A percentile compares a stretch with the other conserved stretches of the same genome.
Evolutionary conservation across 345 rosid species (phyloP).

Genomic region (Salix purpurea): DNA sequence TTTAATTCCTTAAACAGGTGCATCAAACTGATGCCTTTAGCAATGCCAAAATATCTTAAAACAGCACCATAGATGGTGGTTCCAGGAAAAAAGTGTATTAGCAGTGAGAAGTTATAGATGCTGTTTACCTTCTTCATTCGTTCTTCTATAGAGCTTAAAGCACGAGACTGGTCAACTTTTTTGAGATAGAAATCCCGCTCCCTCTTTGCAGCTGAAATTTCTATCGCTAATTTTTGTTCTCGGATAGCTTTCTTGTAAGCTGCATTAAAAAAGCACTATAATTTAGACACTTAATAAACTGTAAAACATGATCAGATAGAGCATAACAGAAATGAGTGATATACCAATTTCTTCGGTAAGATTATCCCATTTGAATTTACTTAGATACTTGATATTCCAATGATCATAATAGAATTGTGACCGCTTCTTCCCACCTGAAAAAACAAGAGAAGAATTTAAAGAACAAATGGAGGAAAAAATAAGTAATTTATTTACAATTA

Average conservation of each 20-base stretch:
- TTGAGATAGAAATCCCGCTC: constrained; percentile 81
- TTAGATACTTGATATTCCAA: constrained; percentile 94
- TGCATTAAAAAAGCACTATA: constrained; percentile 31
- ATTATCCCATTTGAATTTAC: constrained; percentile 96
- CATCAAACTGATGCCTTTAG: too few relatives aligned
- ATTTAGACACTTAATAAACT: constrained; percentile 14
- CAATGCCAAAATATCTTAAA: too few relatives aligned
- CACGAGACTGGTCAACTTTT: constrained; percentile 70
- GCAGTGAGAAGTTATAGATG: not conserved
- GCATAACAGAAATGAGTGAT: constrained; percentile 4
- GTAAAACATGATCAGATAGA: not conserved
- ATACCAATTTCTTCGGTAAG: constrained; percentile 85
- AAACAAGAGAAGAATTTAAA: not conserved
- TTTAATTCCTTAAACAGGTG: too few relatives aligned
- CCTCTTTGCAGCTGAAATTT: constrained; percentile 84
- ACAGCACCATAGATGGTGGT: too few relatives aligned
- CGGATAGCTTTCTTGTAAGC: constrained; percentile 76
- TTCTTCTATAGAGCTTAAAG: constrained; percentile 63
- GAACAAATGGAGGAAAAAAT: not conserved
- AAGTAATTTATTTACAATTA: not conserved
- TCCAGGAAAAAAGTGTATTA: too few relatives aligned
- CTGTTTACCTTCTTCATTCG: constrained; percentile 68
- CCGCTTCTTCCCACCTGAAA: constrained; percentile 81
- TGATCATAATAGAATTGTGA: constrained; percentile 70
- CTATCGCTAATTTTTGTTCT: constrained; percentile 78